Base-by-base conservation (phyloP, 176 grass and related monocot species). In the Poa annua region DNA sequence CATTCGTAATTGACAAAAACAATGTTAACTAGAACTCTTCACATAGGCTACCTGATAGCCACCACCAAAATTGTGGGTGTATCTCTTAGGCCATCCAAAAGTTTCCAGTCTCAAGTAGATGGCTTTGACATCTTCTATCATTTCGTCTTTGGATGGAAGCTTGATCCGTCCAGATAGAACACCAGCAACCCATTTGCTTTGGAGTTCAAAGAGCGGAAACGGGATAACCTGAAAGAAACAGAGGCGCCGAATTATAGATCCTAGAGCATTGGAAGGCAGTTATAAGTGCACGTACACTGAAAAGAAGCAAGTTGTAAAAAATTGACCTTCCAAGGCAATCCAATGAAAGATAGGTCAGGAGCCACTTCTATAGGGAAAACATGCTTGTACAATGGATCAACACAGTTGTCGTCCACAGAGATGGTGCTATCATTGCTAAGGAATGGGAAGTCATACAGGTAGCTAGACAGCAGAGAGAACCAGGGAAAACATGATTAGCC, bases 171-270 rank as follows among this genome's bases (percentile, higher is more conserved):
- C 91, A 1, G 96, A 95, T 62, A 98, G 77, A 87, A 86, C 62
- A 66, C 91, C 70, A 2, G 96, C 89, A 17, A 93, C 87, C 96
- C 96, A 98, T 76, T 99, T 99, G 86, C 93, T 94, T 85, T 96
- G 96, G 20, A 99, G 91, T 84, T 96, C 91, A 93, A 89, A 70
- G n/a, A 96, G 66, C 0, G 89, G 93, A 57, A 96, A 96, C 53
- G 93, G 93, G 71, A 88, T 61, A 33, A 92, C 82, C 96, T 98
- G 80, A 16, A 87, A 34, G 6, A 41, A 71, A 72, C 25, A 86
- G 20, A 56, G 7, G 13, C 16, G 2, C 0, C 32, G 62, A 7
- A 49, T 74, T 77, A 84, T 19, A 86, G 3, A 14, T 82, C 25
- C 10, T 82, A 34, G 35, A 78, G 24, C 34, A 65, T 65, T 19